Base-by-base conservation (phyloP, 257 asterid genomes). In the Solanum habrochaites region DNA sequence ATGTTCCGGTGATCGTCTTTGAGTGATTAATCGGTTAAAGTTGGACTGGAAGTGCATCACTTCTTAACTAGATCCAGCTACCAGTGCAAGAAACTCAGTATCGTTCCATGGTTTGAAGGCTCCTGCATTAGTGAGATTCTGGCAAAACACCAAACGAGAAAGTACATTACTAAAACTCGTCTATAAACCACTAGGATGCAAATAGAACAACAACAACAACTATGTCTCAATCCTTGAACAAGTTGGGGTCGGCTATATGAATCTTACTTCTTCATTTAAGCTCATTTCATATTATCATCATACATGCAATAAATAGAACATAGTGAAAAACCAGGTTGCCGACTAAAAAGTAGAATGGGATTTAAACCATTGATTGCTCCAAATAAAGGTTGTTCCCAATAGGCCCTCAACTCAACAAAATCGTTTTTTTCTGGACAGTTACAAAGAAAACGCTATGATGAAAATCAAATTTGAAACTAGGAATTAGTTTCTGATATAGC, bases 81-180 rank as follows among this genome's bases (percentile, higher is more conserved):
- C 69, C 85, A 1, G 45, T 1, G 69, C 66, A 47, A 80, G 85
- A 80, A 80, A 80, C 85, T 80, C 85, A 47, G 29, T 31, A n/a
- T 80, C 85, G 14, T 47, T 80, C 85, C 85, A 80, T 47, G 85
- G 85, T 29, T 29, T 80, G 69, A 80, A 80, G 62, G 85, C 27
- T 47, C 42, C 85, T 31, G 4, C 14, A 7, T 47, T 18, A 25
- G 67, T 49, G 85, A 80, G 69, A 80, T 80, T 47, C 85, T 80
- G 31, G 43, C 85, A 80, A 80, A 73, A 52, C 43, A 47, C 20
- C 67, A 3, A 80, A 47, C 18, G 16, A 47, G 67, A 47, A 9
- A 16, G 62, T 80, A 45, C 3, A 16, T 80, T 11, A 45, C 27
- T 45, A 80, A 27, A 47, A 47, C 56, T 47, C 2, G 43, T 80